These are phyloP conservation scores for Aureobasidium sp. DNA, from an alignment of 2,329 filamentous ascomycete species.

Conservation along the genomic window DNA sequence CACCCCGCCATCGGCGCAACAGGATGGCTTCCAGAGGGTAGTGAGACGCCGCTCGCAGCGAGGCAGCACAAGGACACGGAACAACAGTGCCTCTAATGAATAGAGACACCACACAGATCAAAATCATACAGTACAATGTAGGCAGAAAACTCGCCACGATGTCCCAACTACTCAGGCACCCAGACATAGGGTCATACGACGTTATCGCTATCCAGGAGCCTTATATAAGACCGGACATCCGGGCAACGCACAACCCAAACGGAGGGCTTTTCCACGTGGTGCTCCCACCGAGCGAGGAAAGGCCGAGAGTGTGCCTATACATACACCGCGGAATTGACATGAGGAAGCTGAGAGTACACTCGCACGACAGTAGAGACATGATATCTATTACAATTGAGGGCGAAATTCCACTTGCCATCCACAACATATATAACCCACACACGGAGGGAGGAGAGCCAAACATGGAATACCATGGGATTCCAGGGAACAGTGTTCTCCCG, in stretches of 20 bases:
- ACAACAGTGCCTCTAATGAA: neutral
- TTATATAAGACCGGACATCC: neutral
- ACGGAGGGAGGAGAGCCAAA: neutral
- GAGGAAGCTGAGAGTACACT: neutral
- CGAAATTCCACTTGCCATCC: neutral
- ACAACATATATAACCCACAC: neutral
- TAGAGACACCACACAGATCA: neutral
- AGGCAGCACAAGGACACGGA: neutral
- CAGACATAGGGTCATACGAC: neutral
- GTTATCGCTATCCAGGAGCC: neutral
- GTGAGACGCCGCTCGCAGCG: neutral
- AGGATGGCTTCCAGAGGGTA: neutral
- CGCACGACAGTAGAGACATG: neutral
- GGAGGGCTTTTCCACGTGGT: neutral
- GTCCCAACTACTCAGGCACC: neutral
- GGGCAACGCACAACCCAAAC: neutral
- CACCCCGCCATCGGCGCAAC: neutral
- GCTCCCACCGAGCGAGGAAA: neutral
- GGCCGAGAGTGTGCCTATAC: neutral
- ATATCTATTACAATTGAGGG: neutral
- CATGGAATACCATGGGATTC: neutral
- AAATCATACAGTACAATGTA: constrained; percentile 3
- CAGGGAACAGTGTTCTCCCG: neutral
- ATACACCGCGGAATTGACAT: neutral
- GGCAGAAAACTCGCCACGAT: neutral